Base-by-base conservation (phyloP, 169 alveolate genomes). In the Plasmodium cynomolgi region DNA sequence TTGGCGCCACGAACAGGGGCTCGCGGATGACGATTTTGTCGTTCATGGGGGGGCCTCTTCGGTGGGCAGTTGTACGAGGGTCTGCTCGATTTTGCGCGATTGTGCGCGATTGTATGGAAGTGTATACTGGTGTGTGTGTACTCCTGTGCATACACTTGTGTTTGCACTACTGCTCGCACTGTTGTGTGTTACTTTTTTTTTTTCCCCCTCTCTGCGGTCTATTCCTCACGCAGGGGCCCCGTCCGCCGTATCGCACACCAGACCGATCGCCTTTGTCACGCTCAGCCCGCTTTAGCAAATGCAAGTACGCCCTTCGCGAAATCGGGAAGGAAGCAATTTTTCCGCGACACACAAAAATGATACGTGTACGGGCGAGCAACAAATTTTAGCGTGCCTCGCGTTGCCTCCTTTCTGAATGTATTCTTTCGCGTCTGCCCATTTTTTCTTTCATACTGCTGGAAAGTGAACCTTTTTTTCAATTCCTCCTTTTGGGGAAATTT, bases 11-110 rank as follows among this genome's bases (percentile, higher is more conserved):
- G 75, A 91, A 91, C 37, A 91, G 68, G n/a, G 95, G 95, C 54
- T 81, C 79, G n/a, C 91, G 95, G n/a, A 91, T 91, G 29, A 72
- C 33, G 54, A 91, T 82, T 71, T 86, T 86, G 33, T 91, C 84
- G 26, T 85, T 85, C 93, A 85, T 85, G 13, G 33, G 37, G 34
- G 20, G 74, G 20, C 29, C 34, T 37, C 41, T 74, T 44, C 41
- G 8, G 2, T 9, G 83, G 39, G 41, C 15, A 74, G n/a, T n/a
- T n/a, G n/a, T n/a, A n/a, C n/a, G n/a, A n/a, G n/a, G n/a, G n/a
- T n/a, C n/a, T n/a, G n/a, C n/a, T n/a, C n/a, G n/a, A 81, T n/a
- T 80, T 39, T 44, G 15, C 47, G n/a, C 58, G n/a, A 13, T 13
- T 11, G 56, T 44, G 15, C 47, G n/a, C 58, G n/a, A 13, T 13